phyloP scores from a whole-genome alignment of 176 grass and related monocot species.

The Areca catechu region DNA sequence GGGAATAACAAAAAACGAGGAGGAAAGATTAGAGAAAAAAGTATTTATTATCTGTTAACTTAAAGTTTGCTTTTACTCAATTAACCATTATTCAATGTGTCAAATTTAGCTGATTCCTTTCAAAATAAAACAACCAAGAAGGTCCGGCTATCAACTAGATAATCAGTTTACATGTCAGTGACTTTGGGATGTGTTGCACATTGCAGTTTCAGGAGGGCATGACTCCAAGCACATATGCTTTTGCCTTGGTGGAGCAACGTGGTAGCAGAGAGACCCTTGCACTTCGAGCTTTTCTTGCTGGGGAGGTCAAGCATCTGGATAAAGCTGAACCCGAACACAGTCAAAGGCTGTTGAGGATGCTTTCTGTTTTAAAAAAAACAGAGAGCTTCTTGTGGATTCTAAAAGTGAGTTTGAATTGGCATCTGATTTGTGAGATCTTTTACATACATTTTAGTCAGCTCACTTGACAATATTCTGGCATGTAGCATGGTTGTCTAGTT shows the following conservation, averaged over 20 bases:
- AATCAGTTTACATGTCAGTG: background rate
- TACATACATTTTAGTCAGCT: too few relatives aligned
- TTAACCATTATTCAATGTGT: too few relatives aligned
- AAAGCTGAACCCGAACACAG: conserved; percentile 44
- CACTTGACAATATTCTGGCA: too few relatives aligned
- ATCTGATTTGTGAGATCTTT: too few relatives aligned
- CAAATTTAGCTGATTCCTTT: too few relatives aligned
- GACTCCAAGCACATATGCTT: conserved; percentile 61
- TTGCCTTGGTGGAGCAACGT: conserved; percentile 83
- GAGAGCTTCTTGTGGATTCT: conserved; percentile 53
- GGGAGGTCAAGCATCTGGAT: conserved; percentile 54
- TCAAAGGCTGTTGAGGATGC: conserved; percentile 48
- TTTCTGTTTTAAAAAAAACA: conserved; percentile 35
- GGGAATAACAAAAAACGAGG: too few relatives aligned
- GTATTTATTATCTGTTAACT: too few relatives aligned
- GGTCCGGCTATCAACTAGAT: too few relatives aligned
- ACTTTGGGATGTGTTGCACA: conserved; percentile 10
- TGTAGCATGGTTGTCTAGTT: too few relatives aligned
- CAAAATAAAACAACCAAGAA: too few relatives aligned
- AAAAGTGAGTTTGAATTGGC: conserved; percentile 37
- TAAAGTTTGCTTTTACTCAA: too few relatives aligned
- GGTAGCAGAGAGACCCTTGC: conserved; percentile 52
- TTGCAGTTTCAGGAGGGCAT: conserved; percentile 61
- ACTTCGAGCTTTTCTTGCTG: conserved; percentile 57
- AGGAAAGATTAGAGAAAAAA: too few relatives aligned